Conservation (phyloP, 2,329 filamentous ascomycete species). For the Penicillium fuscoglaucum region DNA sequence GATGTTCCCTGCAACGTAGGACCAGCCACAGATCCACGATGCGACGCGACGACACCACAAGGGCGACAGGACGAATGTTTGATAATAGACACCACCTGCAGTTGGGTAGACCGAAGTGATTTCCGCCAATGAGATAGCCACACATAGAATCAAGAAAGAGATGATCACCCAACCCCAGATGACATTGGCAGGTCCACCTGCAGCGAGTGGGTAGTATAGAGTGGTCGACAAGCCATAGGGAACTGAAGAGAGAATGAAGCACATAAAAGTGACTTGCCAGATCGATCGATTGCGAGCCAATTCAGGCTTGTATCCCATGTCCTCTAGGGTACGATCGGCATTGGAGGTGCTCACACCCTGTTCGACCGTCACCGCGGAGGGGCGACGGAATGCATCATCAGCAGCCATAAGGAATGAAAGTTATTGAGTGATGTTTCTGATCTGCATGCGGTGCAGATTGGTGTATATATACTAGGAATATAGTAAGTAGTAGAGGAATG, state of each 20-base stretch:
- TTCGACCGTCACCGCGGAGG: slow-evolving; percentile 16
- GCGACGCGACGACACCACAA: slow-evolving; percentile 64
- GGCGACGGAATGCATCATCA: slow-evolving; percentile 12
- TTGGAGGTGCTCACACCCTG: slow-evolving; percentile 15
- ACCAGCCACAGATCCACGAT: slow-evolving; percentile 68
- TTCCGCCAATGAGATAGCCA: slow-evolving; percentile 66
- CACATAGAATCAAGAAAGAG: slow-evolving; percentile 61
- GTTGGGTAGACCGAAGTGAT: slow-evolving; percentile 69
- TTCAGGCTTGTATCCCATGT: slow-evolving; percentile 65
- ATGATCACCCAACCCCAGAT: slow-evolving; percentile 69
- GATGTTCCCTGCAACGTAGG: slow-evolving; percentile 76
- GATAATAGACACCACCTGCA: slow-evolving; percentile 68
- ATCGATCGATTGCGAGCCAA: slow-evolving; percentile 59
- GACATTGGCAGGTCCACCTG: slow-evolving; percentile 68
- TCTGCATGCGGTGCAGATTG: slow-evolving; percentile 2
- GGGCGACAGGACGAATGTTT: slow-evolving; percentile 65
- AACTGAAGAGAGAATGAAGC: slow-evolving; percentile 70
- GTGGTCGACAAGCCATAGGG: slow-evolving; percentile 67
- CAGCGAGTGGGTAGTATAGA: slow-evolving; percentile 65
- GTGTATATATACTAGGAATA: not conserved
- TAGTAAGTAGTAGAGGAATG: not conserved
- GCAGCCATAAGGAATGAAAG: slow-evolving; percentile 13
- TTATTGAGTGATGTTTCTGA: not conserved
- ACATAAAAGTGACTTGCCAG: slow-evolving; percentile 27
- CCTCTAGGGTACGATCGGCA: slow-evolving; percentile 21